Percentiles rank a stretch among this genome's conserved stretches.
phyloP scores from a whole-genome alignment of 2,329 filamentous ascomycete genomes.

The Catunica adiposa region DNA sequence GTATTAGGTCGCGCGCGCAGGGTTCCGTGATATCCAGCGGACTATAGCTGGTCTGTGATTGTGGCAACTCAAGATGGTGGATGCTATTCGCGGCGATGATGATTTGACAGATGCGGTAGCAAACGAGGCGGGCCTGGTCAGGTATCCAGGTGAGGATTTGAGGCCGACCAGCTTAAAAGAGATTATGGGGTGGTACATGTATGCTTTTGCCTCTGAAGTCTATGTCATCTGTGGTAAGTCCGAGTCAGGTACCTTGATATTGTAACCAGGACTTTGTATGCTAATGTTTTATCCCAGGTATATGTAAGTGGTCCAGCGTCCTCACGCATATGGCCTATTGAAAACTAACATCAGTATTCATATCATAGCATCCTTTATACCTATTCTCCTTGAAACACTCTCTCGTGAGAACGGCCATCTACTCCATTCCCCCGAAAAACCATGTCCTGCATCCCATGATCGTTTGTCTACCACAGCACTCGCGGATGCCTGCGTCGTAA shows the following conservation, averaged over 20 bases:
- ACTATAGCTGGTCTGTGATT: no score
- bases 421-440: constrained; percentile 55
- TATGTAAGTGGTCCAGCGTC: constrained; percentile 17
- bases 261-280: background rate
- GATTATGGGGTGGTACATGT: constrained; percentile 86
- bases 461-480: constrained; percentile 23
- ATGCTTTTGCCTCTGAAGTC: constrained; percentile 90
- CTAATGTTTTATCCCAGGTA: constrained; percentile 16
- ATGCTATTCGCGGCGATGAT: background rate
- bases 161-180: constrained; percentile 78
- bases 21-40: no score
- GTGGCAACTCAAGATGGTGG: no score
- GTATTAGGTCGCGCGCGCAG: no score
- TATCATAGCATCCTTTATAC: constrained; percentile 68
- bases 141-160: constrained; percentile 71
- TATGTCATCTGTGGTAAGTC: constrained; percentile 76
- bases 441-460: constrained; percentile 52
- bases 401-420: constrained; percentile 84
- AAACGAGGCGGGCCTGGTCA: constrained; percentile 21
- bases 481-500: constrained; percentile 56
- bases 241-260: background rate
- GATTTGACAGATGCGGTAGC: background rate
- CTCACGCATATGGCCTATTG: background rate
- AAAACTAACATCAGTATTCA: background rate
- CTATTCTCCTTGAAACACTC: constrained; percentile 84